A percentile compares a stretch with the other conserved stretches of the same genome.
phyloP scores from a whole-genome alignment of 176 grass and related monocot species.

The Carex kokanica region DNA sequence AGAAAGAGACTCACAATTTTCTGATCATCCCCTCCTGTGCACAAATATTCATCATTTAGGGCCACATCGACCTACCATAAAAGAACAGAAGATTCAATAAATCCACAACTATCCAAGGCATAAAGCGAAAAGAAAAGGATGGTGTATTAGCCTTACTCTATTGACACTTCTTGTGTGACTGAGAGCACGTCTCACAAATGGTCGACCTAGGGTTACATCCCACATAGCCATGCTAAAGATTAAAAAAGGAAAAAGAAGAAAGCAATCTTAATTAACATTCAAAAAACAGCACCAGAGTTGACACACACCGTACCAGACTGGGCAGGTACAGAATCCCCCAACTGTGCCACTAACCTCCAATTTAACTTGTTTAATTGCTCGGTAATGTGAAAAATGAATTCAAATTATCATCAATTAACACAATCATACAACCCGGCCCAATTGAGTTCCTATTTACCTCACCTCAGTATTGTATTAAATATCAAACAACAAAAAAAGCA shows the following conservation, averaged over 20 bases:
- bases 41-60: conserved; percentile 82
- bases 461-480: conserved; percentile 2
- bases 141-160: conserved; percentile 42
- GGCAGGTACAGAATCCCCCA: background rate
- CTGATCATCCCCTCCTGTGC: conserved; percentile 87
- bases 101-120: conserved; percentile 1
- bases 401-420: background rate
- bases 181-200: conserved; percentile 67
- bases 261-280: background rate
- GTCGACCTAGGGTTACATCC: conserved; percentile 80
- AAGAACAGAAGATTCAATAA: conserved; percentile 30
- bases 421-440: background rate
- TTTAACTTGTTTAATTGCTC: background rate
- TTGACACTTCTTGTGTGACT: conserved; percentile 79
- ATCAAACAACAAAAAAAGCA: conserved; percentile 25
- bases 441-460: background rate
- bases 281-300: background rate
- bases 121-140: conserved; percentile 22
- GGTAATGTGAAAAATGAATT: conserved; percentile 27
- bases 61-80: conserved; percentile 66
- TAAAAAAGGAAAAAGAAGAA: background rate
- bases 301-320: background rate
- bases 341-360: background rate
- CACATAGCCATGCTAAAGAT: conserved; percentile 72
- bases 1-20: conserved; percentile 85